These are phyloP conservation scores for Trichoderma asperellum DNA, from an alignment of 2,329 filamentous ascomycete genomes.

Conservation along the genomic window DNA sequence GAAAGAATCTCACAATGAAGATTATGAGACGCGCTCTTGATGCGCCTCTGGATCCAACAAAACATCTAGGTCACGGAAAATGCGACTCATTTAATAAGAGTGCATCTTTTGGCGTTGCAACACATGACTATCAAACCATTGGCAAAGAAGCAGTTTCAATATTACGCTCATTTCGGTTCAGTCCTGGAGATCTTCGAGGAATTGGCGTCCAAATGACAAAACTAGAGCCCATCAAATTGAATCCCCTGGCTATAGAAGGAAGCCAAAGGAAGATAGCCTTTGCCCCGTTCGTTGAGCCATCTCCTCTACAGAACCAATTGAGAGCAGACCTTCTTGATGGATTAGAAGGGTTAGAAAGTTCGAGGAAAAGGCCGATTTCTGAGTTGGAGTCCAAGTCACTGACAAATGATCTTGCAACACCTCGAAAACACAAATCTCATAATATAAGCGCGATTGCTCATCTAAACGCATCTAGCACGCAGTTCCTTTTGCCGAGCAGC, in stretches of 20 bases:
- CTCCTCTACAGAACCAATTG: conserved; percentile 46
- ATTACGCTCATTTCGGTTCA: conserved; percentile 78
- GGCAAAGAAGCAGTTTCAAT: conserved; percentile 85
- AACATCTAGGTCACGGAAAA: conserved; percentile 92
- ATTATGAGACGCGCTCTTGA: conserved; percentile 87
- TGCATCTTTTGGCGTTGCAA: conserved; percentile 78
- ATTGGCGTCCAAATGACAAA: conserved; percentile 93
- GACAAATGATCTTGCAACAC: conserved; percentile 58
- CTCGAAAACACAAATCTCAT: conserved; percentile 54
- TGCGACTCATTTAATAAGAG: conserved; percentile 96
- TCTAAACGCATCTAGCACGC: conserved; percentile 81
- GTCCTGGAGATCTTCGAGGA: conserved; percentile 89
- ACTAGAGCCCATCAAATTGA: conserved; percentile 74
- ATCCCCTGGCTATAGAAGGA: conserved; percentile 61
- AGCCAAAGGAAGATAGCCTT: conserved; percentile 83
- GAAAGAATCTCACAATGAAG: conserved; percentile 88
- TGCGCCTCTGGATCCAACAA: conserved; percentile 87
- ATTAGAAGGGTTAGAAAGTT: conserved; percentile 42
- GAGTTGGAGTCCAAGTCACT: conserved; percentile 55
- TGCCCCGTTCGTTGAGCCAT: conserved; percentile 53
- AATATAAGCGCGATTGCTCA: conserved; percentile 65
- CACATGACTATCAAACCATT: conserved; percentile 71
- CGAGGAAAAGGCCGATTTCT: conserved; percentile 38
- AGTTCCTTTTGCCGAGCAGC: conserved; percentile 87
- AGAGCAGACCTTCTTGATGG: conserved; percentile 58